Evolutionary conservation across 108 stramenopile genomes (phyloP), one percentile per base, ranked within the genome.

Genomic region (Thalassiosira profunda): DNA sequence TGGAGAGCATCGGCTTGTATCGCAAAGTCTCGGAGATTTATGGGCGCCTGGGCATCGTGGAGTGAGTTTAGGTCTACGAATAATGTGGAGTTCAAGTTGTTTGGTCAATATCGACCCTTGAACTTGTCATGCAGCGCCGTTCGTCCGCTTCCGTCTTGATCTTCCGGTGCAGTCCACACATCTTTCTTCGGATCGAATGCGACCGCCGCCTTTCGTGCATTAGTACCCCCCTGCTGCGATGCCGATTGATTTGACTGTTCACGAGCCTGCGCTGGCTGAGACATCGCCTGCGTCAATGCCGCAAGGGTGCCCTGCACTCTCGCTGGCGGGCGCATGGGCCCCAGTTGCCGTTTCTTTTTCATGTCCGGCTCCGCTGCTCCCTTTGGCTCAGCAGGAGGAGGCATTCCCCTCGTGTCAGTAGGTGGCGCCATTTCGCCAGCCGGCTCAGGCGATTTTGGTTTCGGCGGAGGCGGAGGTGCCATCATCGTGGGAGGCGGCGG

Each of bases 61-160:
- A 79, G 30, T 79, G 61, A 66, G 0, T 3, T 18, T 30, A 52
- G 14, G 38, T n/a, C n/a, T n/a, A n/a, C n/a, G n/a, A n/a, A n/a
- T n/a, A n/a, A n/a, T n/a, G n/a, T n/a, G n/a, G n/a, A n/a, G n/a
- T n/a, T n/a, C n/a, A n/a, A n/a, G n/a, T n/a, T n/a, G n/a, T n/a
- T n/a, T n/a, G n/a, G n/a, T 72, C 63, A 93, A 54, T 94, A 93
- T 48, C 89, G 64, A n/a, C 89, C 92, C 20, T 83, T 85, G 74
- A 94, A 94, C 54, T 91, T 94, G 15, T 81, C 79, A 76, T 94
- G 90, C 45, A 91, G 60, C 31, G 86, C 80, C 10, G 93, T 91
- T 2, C 56, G 70, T 17, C 92, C 92, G 61, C 87, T 90, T 29
- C 89, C 92, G 65, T 90, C 89, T 76, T 90, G 89, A 60, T 66